Percentiles rank a stretch among this genome's conserved stretches.
Evolutionary conservation across 177 flowering plant species (phyloP).

Genomic region (Tripterygium wilfordii): DNA sequence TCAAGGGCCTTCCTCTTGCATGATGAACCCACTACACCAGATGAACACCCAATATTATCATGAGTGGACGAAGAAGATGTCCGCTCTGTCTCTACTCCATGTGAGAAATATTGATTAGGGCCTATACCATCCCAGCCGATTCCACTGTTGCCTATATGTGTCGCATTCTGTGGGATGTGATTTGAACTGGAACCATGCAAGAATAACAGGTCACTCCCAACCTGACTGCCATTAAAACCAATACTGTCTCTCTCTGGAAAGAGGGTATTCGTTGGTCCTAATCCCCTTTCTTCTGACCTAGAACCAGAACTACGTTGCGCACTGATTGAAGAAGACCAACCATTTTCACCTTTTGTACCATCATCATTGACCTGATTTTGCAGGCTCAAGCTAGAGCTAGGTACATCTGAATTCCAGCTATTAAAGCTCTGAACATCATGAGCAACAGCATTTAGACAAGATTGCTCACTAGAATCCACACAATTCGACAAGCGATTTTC

Average conservation of each 20-base stretch:
- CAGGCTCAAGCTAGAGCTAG: conserved; percentile 38
- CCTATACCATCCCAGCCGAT: conserved; percentile 10
- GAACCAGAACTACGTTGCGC: conserved; percentile 14
- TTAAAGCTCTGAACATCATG: conserved; percentile 30
- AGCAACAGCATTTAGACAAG: conserved; percentile 21
- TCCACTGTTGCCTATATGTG: conserved; percentile 8
- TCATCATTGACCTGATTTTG: conserved; percentile 18
- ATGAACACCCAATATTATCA: conserved; percentile 24
- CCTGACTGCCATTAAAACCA: conserved; percentile 12
- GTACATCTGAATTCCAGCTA: conserved; percentile 46
- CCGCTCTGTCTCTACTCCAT: conserved; percentile 13
- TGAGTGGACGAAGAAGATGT: conserved; percentile 8
- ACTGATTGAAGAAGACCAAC: conserved; percentile 20
- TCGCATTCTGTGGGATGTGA: conserved; percentile 10
- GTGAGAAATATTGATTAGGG: conserved; percentile 12
- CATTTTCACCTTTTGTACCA: conserved; percentile 22
- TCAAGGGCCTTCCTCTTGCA: conserved; percentile 74
- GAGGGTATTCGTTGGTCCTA: conserved; percentile 13
- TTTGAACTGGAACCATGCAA: conserved; percentile 23
- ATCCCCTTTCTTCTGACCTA: conserved; percentile 19
- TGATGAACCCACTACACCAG: conserved; percentile 30
- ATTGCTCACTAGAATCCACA: conserved; percentile 31
- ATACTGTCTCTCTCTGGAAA: conserved; percentile 14
- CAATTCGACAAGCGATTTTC: conserved; percentile 37
- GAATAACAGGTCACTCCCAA: conserved; percentile 13